A percentile compares a stretch with the other conserved stretches of the same genome.
Conservation (phyloP, 2,329 filamentous ascomycete genomes). For the Aspergillus versicolor region DNA sequence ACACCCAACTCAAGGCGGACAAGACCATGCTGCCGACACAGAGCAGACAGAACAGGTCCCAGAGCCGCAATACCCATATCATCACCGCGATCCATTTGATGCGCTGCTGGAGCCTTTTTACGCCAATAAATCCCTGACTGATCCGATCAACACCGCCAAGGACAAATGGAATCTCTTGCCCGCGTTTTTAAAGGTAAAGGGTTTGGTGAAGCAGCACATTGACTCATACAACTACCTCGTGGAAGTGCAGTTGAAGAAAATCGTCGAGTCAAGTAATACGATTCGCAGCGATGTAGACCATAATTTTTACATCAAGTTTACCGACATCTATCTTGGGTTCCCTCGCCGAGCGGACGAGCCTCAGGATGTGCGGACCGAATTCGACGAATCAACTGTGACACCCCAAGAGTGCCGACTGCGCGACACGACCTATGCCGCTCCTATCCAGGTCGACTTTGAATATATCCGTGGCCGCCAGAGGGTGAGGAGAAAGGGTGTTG, state of each 20-base stretch:
- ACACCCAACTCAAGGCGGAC: conserved; percentile 16
- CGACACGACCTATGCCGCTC: conserved; percentile 97
- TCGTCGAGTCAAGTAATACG: conserved; percentile 84
- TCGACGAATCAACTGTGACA: conserved; percentile 60
- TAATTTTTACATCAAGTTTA: conserved; percentile 89
- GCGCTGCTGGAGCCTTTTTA: conserved; percentile 69
- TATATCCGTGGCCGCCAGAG: conserved; percentile 82
- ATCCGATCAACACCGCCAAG: conserved; percentile 66
- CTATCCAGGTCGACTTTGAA: conserved; percentile 87
- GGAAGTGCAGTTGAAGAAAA: conserved; percentile 94
- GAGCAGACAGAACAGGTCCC: conserved; percentile 11
- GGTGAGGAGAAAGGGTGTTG: conserved; percentile 69
- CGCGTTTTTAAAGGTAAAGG: conserved; percentile 97
- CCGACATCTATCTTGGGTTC: conserved; percentile 81
- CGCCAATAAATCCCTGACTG: conserved; percentile 65
- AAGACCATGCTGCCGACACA: conserved; percentile 9
- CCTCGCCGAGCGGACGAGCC: conserved; percentile 78
- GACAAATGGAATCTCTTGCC: conserved; percentile 98
- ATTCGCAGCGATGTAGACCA: conserved; percentile 91
- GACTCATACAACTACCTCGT: conserved; percentile 99
- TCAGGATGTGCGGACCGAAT: conserved; percentile 49
- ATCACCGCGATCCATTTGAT: conserved; percentile 51
- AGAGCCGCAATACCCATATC: conserved; percentile 24
- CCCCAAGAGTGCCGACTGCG: conserved; percentile 95
- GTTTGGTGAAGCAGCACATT: conserved; percentile 93